A percentile compares a stretch with the other conserved stretches of the same genome.
phyloP scores from a whole-genome alignment of 2,329 filamentous ascomycete species.

The Clonostachys sp. region DNA sequence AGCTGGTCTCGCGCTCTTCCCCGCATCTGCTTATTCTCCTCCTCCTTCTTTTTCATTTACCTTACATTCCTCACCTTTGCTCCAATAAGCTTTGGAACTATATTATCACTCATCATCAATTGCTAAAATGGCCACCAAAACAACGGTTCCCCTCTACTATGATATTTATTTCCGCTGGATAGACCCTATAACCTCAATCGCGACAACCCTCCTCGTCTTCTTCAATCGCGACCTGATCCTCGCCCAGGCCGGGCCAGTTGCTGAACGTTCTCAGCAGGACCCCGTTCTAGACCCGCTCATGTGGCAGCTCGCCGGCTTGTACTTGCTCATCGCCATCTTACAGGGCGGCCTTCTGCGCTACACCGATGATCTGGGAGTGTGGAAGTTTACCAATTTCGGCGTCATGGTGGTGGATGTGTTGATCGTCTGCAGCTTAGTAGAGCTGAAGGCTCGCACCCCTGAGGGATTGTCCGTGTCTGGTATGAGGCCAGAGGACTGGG shows the following conservation, averaged over 20 bases:
- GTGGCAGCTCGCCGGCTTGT: constrained; percentile 14
- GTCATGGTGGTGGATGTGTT: background rate
- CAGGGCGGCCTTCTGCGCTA: constrained; percentile 6
- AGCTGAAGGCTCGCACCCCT: background rate
- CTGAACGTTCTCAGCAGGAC: constrained; percentile 4
- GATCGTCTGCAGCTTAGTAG: background rate
- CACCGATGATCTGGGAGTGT: constrained; percentile 11
- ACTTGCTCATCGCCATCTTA: background rate
- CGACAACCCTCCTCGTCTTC: constrained; percentile 10
- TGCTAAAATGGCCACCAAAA: background rate
- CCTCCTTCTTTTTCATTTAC: too few relatives aligned
- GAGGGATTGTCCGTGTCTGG: background rate
- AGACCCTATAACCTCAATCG: constrained; percentile 10
- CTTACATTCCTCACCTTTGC: too few relatives aligned
- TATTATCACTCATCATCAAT: too few relatives aligned
- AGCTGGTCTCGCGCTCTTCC: too few relatives aligned
- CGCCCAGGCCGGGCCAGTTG: constrained; percentile 1
- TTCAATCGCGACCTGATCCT: constrained; percentile 8
- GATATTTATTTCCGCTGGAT: constrained; percentile 12
- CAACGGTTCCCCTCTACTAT: constrained; percentile 9
- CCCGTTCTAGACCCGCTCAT: constrained; percentile 4
- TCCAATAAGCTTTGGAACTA: too few relatives aligned
- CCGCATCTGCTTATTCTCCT: too few relatives aligned
- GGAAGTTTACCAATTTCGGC: constrained; percentile 7
- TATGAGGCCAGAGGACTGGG: background rate